Percentiles rank a stretch among this genome's conserved stretches.
Conservation (phyloP, 2,329 filamentous ascomycete species). For the Ciborinia camelliae region DNA sequence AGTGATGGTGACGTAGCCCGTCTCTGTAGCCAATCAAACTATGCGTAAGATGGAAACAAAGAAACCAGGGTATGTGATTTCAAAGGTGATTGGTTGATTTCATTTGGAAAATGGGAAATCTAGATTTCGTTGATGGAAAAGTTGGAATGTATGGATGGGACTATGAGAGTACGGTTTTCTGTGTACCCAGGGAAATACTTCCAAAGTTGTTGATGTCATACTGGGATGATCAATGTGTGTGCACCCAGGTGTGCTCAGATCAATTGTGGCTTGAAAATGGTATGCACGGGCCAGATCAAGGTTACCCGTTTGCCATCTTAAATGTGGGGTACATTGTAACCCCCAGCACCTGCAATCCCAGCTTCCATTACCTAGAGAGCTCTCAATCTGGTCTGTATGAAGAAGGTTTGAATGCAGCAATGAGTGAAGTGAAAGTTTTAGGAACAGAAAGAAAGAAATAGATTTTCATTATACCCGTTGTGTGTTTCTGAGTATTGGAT, state of each 20-base stretch:
- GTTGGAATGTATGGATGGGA: conserved; percentile 14
- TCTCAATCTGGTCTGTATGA: too few species aligned
- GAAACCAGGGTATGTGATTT: background rate
- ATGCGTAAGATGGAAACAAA: background rate
- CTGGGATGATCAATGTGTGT: background rate
- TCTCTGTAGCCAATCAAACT: background rate
- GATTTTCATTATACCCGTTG: too few species aligned
- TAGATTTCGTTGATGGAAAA: conserved; percentile 14
- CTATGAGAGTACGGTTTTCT: background rate
- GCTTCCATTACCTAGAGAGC: too few species aligned
- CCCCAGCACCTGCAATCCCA: too few species aligned
- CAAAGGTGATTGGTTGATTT: conserved; percentile 1
- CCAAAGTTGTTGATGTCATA: conserved; percentile 14
- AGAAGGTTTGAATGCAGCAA: too few species aligned
- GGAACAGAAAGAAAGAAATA: background rate
- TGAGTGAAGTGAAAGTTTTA: background rate
- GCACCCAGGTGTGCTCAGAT: background rate
- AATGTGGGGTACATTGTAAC: background rate
- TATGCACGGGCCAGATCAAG: background rate
- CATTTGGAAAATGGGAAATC: background rate
- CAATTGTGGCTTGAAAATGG: conserved; percentile 8
- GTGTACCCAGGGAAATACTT: too few species aligned
- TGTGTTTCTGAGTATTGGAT: too few species aligned
- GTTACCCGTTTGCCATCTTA: background rate
- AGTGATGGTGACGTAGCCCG: background rate